These are phyloP conservation scores for Boletus albobrunnescens DNA, from an alignment of 1,284 basidiomycete species.

Conservation along the genomic window DNA sequence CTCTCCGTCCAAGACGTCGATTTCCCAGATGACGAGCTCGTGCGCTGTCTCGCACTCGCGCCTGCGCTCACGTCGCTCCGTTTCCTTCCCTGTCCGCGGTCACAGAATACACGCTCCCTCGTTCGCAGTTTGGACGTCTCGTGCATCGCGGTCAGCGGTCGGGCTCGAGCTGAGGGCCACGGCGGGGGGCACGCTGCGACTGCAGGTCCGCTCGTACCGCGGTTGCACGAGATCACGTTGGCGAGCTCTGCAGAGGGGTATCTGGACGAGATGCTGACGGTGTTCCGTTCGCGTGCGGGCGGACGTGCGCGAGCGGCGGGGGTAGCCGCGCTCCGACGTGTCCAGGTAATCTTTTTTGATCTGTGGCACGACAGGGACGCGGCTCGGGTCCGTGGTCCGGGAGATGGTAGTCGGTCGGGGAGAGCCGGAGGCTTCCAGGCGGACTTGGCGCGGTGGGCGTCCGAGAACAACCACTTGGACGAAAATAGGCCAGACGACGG, in stretches of 20 bases:
- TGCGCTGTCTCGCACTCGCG: constrained; percentile 18
- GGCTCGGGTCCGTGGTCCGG: not conserved
- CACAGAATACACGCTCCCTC: constrained; percentile 14
- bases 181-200: not conserved
- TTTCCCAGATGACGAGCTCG: not conserved
- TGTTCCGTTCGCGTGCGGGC: constrained; percentile 18
- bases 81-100: constrained; percentile 22
- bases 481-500: too few relatives aligned
- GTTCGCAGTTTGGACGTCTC: constrained; percentile 9
- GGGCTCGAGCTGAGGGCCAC: not conserved
- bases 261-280: constrained; percentile 7
- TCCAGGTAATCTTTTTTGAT: constrained; percentile 10
- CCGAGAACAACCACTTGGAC: not conserved
- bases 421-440: not conserved
- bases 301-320: not conserved
- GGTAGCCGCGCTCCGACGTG: constrained; percentile 6
- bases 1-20: constrained; percentile 20
- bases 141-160: not conserved
- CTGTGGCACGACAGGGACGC: constrained; percentile 8
- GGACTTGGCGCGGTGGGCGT: constrained; percentile 1
- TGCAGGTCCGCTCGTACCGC: constrained; percentile 3
- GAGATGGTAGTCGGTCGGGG: not conserved
- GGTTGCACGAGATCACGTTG: constrained; percentile 16
- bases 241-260: constrained; percentile 11
- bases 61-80: constrained; percentile 12